Percentiles rank a stretch among this genome's conserved stretches.
Conservation (phyloP, 495 filamentous ascomycete genomes). For the Tuber calosporum region DNA sequence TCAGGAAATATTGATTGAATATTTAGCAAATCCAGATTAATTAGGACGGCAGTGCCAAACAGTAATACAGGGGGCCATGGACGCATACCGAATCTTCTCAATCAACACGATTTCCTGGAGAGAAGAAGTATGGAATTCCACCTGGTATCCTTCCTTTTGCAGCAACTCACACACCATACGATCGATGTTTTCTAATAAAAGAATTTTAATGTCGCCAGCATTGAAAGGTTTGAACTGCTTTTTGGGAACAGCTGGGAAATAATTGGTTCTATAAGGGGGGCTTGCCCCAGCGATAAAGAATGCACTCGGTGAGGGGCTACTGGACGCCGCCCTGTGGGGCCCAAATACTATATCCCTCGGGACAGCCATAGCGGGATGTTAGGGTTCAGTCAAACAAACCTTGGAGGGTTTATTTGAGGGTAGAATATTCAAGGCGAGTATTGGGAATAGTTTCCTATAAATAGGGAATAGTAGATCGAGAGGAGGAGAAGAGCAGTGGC, state of each 20-base stretch:
- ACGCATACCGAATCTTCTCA: slow-evolving; percentile 81
- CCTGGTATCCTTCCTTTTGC: slow-evolving; percentile 82
- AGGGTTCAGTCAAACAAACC: not conserved
- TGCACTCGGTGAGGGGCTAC: slow-evolving; percentile 2
- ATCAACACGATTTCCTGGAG: slow-evolving; percentile 89
- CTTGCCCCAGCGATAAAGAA: slow-evolving; percentile 2
- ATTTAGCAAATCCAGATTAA: slow-evolving; percentile 16
- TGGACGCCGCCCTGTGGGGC: not conserved
- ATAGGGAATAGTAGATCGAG: not conserved
- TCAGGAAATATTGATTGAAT: slow-evolving; percentile 19
- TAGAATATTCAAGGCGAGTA: not conserved
- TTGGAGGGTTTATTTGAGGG: not conserved
- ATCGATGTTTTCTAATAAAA: slow-evolving; percentile 94
- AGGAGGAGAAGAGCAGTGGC: not conserved
- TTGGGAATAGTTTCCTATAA: not conserved
- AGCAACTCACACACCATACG: slow-evolving; percentile 78
- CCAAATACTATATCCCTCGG: not conserved
- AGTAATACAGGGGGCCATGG: slow-evolving; percentile 10
- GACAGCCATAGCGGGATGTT: not conserved
- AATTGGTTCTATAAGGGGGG: not conserved
- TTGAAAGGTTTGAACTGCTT: slow-evolving; percentile 94
- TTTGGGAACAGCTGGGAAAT: not conserved
- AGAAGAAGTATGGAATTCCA: slow-evolving; percentile 82
- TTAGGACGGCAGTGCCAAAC: slow-evolving; percentile 14
- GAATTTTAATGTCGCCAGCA: slow-evolving; percentile 88